Conservation (phyloP, 257 asterid species). For the Primulina tabacum region DNA sequence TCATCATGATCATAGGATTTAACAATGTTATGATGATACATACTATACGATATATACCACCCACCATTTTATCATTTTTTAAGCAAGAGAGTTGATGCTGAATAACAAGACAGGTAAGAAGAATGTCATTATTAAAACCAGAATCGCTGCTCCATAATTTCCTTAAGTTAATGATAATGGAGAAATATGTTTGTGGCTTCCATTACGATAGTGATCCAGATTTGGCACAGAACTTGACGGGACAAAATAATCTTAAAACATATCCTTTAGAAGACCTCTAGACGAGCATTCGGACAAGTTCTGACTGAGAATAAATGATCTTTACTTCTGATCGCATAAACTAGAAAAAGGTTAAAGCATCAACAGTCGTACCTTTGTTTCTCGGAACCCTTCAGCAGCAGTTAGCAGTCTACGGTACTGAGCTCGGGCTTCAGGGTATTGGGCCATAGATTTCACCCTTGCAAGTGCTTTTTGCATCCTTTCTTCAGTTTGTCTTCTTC, state of each 20-base stretch:
- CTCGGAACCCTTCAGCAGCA: constrained; percentile 80
- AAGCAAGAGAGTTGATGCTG: not conserved
- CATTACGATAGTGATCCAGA: not conserved
- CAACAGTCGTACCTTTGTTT: constrained; percentile 51
- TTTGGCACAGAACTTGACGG: not conserved
- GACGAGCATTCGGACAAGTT: constrained; percentile 2
- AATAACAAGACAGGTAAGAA: not conserved
- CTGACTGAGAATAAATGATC: not conserved
- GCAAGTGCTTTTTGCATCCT: constrained; percentile 85
- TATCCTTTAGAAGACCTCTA: not conserved
- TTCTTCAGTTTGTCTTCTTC: constrained; percentile 84
- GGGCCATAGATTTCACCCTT: constrained; percentile 76
- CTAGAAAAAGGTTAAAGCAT: not conserved
- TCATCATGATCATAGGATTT: not conserved
- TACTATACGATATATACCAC: not conserved
- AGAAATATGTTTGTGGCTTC: not conserved
- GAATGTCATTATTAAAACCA: not conserved
- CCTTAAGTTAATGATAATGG: not conserved
- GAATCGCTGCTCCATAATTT: not conserved
- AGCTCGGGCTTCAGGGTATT: constrained; percentile 33
- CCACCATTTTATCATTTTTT: not conserved
- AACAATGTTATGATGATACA: not conserved
- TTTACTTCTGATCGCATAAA: not conserved
- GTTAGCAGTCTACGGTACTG: constrained; percentile 67
- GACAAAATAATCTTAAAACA: not conserved